phyloP scores from a whole-genome alignment of 2,329 filamentous ascomycete genomes.

The Phialophora macrospora region DNA sequence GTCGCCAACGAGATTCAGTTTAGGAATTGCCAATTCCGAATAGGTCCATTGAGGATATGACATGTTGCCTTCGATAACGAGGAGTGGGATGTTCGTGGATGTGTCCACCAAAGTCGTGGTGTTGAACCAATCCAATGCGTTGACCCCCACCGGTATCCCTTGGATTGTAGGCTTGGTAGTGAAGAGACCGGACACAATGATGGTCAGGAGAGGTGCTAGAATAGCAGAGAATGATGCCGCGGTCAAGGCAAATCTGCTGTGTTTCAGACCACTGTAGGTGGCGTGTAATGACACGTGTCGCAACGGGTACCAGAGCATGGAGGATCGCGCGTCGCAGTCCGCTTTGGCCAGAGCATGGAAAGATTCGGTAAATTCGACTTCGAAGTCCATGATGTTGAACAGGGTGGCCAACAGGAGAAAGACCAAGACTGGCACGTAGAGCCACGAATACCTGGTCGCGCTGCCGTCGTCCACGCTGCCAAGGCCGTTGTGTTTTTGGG shows the following conservation, averaged over 20 bases:
- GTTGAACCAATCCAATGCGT: slow-evolving; percentile 39
- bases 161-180: slow-evolving; percentile 31
- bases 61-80: slow-evolving; percentile 34
- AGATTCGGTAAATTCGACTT: slow-evolving; percentile 28
- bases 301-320: slow-evolving; percentile 33
- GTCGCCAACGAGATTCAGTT: slow-evolving; percentile 10
- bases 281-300: slow-evolving; percentile 27
- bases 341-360: slow-evolving; percentile 31
- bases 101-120: slow-evolving; percentile 9
- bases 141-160: slow-evolving; percentile 26
- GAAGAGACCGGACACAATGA: slow-evolving; percentile 41
- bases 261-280: slow-evolving; percentile 27
- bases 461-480: slow-evolving; percentile 22
- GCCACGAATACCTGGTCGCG: slow-evolving; percentile 32
- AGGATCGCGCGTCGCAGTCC: slow-evolving; percentile 23
- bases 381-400: slow-evolving; percentile 36
- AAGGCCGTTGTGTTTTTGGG: slow-evolving; percentile 27
- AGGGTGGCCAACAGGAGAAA: slow-evolving; percentile 33
- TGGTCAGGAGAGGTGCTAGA: slow-evolving; percentile 38
- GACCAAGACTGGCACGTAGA: slow-evolving; percentile 39
- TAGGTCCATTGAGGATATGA: slow-evolving; percentile 35
- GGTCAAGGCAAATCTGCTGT: slow-evolving; percentile 31
- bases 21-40: slow-evolving; percentile 27
- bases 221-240: slow-evolving; percentile 36
- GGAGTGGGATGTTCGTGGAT: slow-evolving; percentile 21